Evolutionary conservation across 2,329 filamentous ascomycete species (phyloP).

Genomic region (Pseudopyricularia javanii): DNA sequence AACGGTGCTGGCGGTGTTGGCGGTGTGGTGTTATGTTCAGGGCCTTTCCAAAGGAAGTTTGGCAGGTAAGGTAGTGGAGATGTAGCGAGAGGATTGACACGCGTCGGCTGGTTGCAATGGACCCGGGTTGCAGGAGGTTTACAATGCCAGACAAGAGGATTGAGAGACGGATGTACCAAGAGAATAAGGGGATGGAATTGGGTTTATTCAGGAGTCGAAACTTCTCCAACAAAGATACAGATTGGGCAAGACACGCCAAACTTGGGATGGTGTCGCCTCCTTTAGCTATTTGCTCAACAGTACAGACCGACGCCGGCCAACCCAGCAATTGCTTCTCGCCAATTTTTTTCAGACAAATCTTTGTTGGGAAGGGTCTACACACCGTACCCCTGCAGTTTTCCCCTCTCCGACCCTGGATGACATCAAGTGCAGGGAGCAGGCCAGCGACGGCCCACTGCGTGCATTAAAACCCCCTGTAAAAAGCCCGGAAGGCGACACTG

Average conservation of each 20-base stretch:
- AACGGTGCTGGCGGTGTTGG: neutral
- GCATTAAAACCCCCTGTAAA: neutral
- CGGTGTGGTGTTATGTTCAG: neutral
- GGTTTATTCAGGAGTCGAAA: neutral
- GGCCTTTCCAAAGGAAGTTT: neutral
- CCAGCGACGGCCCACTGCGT: neutral
- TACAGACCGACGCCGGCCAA: neutral
- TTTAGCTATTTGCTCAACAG: slow-evolving; percentile 1
- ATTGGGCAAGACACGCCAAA: neutral
- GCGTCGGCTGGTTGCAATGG: neutral
- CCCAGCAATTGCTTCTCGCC: slow-evolving; percentile 10
- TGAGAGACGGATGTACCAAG: slow-evolving; percentile 1
- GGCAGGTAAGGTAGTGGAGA: neutral
- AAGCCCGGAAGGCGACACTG: neutral
- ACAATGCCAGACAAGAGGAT: neutral
- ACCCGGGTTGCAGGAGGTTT: neutral
- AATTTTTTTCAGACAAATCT: slow-evolving; percentile 14
- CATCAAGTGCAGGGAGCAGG: neutral
- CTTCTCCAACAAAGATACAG: neutral
- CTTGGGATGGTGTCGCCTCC: neutral
- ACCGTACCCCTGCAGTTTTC: slow-evolving; percentile 4
- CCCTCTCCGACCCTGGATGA: slow-evolving; percentile 7
- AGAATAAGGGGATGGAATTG: slow-evolving; percentile 5
- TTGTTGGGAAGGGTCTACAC: slow-evolving; percentile 17
- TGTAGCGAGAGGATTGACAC: neutral